These are phyloP conservation scores for Nicotiana otophora DNA, from an alignment of 257 asterid genomes.

Conservation along the genomic window DNA sequence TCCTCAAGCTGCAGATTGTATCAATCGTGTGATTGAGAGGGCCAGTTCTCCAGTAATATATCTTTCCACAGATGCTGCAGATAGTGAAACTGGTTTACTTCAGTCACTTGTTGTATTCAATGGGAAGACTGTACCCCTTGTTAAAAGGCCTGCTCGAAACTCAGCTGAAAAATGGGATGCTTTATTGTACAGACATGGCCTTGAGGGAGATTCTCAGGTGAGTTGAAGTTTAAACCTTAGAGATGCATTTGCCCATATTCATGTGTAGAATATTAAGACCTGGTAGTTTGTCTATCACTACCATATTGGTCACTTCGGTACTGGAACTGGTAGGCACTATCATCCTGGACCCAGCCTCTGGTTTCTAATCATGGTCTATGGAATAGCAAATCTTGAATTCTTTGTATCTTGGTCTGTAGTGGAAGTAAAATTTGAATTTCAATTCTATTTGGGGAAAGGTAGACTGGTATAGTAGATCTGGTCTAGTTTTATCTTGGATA, in stretches of 20 bases:
- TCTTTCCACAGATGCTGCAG: slow-evolving; percentile 95
- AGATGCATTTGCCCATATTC: neutral
- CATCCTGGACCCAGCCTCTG: neutral
- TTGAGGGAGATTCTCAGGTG: slow-evolving; percentile 87
- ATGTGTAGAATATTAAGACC: neutral
- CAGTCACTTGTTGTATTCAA: slow-evolving; percentile 69
- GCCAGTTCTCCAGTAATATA: slow-evolving; percentile 76
- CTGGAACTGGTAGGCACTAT: neutral
- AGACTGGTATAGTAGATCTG: neutral
- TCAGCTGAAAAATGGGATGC: slow-evolving; percentile 99
- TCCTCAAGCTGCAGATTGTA: slow-evolving; percentile 96
- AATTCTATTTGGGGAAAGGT: neutral
- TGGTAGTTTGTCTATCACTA: neutral
- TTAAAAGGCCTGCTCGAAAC: slow-evolving; percentile 77
- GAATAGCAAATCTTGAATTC: neutral
- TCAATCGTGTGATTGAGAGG: slow-evolving; percentile 71
- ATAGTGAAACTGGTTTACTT: slow-evolving; percentile 80
- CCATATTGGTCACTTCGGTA: neutral
- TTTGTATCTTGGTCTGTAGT: neutral
- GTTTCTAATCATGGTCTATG: neutral
- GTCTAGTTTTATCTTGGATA: neutral
- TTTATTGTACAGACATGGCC: slow-evolving; percentile 75
- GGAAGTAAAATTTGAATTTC: neutral
- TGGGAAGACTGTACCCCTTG: slow-evolving; percentile 92
- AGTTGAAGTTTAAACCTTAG: slow-evolving; percentile 1